These are phyloP conservation scores for Ascocoryne sarcoides DNA, from an alignment of 2,329 filamentous ascomycete species.

Conservation along the genomic window DNA sequence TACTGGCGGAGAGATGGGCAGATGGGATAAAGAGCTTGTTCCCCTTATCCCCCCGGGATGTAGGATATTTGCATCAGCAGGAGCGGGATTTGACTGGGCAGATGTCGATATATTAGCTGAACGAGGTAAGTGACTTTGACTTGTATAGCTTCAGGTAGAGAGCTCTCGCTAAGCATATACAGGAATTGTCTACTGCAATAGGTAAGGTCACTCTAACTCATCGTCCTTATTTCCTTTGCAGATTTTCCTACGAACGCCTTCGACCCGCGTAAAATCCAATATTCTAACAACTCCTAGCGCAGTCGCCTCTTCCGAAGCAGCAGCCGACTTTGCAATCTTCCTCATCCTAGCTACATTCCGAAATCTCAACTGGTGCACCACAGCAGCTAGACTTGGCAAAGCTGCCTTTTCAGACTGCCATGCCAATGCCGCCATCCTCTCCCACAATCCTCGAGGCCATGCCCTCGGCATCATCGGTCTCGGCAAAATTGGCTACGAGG, in stretches of 20 bases:
- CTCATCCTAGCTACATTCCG: constrained; percentile 63
- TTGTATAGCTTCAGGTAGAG: neutral
- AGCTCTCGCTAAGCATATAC: neutral
- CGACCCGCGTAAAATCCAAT: too few species aligned
- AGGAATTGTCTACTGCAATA: constrained; percentile 63
- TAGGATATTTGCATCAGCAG: constrained; percentile 49
- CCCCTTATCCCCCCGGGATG: constrained; percentile 42
- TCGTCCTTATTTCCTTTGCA: too few species aligned
- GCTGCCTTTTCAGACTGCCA: constrained; percentile 49
- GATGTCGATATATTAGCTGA: constrained; percentile 51
- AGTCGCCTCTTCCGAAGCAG: constrained; percentile 60
- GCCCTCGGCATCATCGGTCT: constrained; percentile 60
- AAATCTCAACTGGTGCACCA: constrained; percentile 47
- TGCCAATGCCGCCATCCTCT: constrained; percentile 45
- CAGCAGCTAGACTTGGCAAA: constrained; percentile 18
- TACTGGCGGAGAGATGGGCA: constrained; percentile 56
- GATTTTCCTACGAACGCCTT: too few species aligned
- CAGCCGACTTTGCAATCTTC: constrained; percentile 62
- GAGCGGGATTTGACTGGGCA: constrained; percentile 56
- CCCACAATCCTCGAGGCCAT: constrained; percentile 54
- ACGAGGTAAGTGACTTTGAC: constrained; percentile 31
- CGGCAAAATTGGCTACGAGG: constrained; percentile 54
- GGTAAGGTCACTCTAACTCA: constrained; percentile 9
- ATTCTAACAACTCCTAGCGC: constrained; percentile 33
- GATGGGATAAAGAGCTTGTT: constrained; percentile 52